These are phyloP conservation scores for Colletotrichum phormii DNA, from an alignment of 2,329 filamentous ascomycete species.

Conservation along the genomic window DNA sequence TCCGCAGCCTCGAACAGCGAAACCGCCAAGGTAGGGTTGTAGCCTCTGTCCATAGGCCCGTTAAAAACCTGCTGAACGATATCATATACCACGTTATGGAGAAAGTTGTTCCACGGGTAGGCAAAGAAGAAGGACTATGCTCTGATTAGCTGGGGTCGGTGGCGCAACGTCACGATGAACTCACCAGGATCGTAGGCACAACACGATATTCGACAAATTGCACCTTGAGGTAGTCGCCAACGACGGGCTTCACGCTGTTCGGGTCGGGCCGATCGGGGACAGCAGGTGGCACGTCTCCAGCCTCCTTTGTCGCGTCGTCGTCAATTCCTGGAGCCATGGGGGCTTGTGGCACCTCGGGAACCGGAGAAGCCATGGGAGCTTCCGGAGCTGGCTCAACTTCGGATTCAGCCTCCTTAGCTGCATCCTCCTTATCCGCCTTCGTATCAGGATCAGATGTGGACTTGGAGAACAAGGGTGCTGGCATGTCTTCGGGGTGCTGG, in stretches of 20 bases:
- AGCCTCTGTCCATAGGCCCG: slow-evolving; percentile 95
- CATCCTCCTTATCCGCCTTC: neutral
- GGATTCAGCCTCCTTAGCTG: slow-evolving; percentile 26
- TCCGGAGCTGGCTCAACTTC: slow-evolving; percentile 42
- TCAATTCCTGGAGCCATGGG: slow-evolving; percentile 11
- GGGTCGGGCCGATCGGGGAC: slow-evolving; percentile 36
- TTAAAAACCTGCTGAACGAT: slow-evolving; percentile 99
- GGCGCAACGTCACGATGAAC: slow-evolving; percentile 44
- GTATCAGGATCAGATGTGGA: slow-evolving; percentile 10
- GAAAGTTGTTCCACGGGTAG: slow-evolving; percentile 99
- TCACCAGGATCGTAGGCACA: slow-evolving; percentile 93
- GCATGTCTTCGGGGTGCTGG: slow-evolving; percentile 74
- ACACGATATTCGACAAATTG: slow-evolving; percentile 96
- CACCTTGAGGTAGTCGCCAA: slow-evolving; percentile 94
- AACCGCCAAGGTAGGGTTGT: slow-evolving; percentile 88
- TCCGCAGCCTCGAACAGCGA: slow-evolving; percentile 93
- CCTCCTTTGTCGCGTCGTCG: slow-evolving; percentile 19
- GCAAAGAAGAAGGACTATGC: slow-evolving; percentile 93
- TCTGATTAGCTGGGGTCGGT: neutral
- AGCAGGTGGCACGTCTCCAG: slow-evolving; percentile 17
- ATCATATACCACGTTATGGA: slow-evolving; percentile 99
- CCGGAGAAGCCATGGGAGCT: slow-evolving; percentile 1
- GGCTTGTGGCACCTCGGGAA: slow-evolving; percentile 26
- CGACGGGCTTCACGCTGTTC: slow-evolving; percentile 71
- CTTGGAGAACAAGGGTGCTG: slow-evolving; percentile 72